Conservation (phyloP, 331 rosid genomes). For the Malus hybrid region DNA sequence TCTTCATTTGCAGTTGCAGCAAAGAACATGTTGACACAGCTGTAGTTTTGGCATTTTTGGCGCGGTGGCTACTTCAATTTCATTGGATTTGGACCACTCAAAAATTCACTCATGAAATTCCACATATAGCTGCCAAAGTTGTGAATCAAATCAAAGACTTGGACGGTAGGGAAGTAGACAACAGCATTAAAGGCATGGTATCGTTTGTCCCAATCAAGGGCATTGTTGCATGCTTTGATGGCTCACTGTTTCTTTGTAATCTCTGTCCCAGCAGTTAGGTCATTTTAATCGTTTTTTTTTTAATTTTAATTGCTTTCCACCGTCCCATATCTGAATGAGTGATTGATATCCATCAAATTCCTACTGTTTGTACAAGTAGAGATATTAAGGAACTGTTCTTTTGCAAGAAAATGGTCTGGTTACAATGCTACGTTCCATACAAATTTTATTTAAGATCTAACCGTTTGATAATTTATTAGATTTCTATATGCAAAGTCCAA, state of each 20-base stretch:
- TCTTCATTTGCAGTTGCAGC: not conserved
- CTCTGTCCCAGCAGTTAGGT: not conserved
- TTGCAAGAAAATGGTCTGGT: too few species aligned
- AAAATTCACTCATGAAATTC: not conserved
- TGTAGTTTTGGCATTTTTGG: slow-evolving; percentile 20
- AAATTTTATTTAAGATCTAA: too few species aligned
- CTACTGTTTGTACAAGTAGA: not conserved
- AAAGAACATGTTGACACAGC: slow-evolving; percentile 14
- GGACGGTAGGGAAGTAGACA: slow-evolving; percentile 10
- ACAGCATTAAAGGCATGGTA: not conserved
- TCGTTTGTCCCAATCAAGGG: not conserved
- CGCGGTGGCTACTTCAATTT: not conserved
- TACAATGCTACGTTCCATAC: too few species aligned
- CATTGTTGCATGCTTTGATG: not conserved
- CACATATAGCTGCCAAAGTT: not conserved
- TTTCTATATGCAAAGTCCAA: too few species aligned
- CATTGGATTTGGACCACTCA: slow-evolving; percentile 11
- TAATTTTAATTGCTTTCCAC: not conserved
- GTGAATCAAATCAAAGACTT: not conserved
- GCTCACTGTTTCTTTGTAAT: not conserved
- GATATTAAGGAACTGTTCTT: too few species aligned
- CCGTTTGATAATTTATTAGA: too few species aligned
- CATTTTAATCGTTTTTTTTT: not conserved
- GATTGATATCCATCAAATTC: not conserved
- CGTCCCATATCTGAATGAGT: not conserved